Base-by-base conservation (phyloP, 1,284 basidiomycete species). In the Ganoderma sinense region DNA sequence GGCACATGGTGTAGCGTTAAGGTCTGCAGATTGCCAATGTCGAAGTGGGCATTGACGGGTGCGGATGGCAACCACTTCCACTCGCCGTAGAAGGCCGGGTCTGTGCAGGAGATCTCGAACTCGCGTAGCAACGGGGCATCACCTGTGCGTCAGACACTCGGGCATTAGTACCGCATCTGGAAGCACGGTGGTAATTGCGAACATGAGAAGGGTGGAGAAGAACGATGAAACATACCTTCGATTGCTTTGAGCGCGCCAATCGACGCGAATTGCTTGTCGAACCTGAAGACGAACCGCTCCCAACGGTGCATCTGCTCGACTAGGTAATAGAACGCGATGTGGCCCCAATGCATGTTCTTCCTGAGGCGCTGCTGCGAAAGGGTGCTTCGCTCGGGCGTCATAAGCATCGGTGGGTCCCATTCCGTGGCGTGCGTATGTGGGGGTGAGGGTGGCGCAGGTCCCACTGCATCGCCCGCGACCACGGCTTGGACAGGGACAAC, bases 231-330 rank as follows among this genome's bases (percentile, higher is more conserved):
- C 48, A 26, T 70, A 92, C 91, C 91, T 69, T 84, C 85, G 72
- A 94, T 89, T 31, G 87, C 87, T 77, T 89, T 89, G 74, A 94
- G 85, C 6, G 92, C 91, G 60, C 83, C 82, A 79, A 93, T 86
- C 16, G 91, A 92, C 36, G 87, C 80, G 79, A 94, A 93, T 41
- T 90, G 89, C 76, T 88, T 89, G 74, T 93, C 91, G 74, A 92
- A 94, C 61, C 89, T 82, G 76, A 94, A 94, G 11, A 94, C 86
- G 74, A 94, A 94, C 29, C 92, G 84, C 75, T 91, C 85, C 92
- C 92, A 94, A 39, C 93, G 87, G 71, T 89, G 88, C 87, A 94
- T 94, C 76, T 93, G 90, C 73, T 91, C 87, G 2, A 90, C 88
- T 29, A 94, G 81, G 77, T 94, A 94, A 78, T 85, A 93, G 65